Conservation (phyloP, 1,139 yeast species). For the Lodderomyces metapsilosis region DNA sequence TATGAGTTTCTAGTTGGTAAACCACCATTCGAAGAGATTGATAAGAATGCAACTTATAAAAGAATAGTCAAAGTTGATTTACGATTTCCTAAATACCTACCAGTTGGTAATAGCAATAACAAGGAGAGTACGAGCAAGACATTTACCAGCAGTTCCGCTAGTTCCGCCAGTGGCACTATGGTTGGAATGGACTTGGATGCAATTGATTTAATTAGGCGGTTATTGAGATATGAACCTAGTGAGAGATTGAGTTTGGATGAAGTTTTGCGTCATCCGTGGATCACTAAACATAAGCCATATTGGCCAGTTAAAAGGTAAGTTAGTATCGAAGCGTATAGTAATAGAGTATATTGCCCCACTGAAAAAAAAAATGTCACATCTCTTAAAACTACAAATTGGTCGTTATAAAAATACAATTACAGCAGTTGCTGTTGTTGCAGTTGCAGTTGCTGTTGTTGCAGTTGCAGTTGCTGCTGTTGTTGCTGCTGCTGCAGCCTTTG, state of each 20-base stretch:
- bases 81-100: conserved; percentile 56
- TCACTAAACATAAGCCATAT: conserved; percentile 54
- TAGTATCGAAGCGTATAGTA: not conserved
- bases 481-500: conserved; percentile 32
- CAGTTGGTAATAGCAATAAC: too few species aligned
- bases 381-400: not conserved
- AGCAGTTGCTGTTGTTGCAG: conserved; percentile 5
- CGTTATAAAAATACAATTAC: not conserved
- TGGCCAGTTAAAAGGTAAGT: conserved; percentile 27
- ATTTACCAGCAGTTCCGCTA: too few species aligned
- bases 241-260: conserved; percentile 60
- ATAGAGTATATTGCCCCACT: not conserved
- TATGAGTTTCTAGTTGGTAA: conserved; percentile 85
- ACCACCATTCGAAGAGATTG: conserved; percentile 89
- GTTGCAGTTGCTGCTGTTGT: conserved; percentile 32
- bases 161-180: too few species aligned
- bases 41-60: conserved; percentile 70
- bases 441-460: conserved; percentile 23
- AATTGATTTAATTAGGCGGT: conserved; percentile 60
- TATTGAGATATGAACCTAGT: conserved; percentile 67
- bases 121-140: too few species aligned
- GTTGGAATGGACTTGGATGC: conserved; percentile 63
- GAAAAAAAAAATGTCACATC: conserved; percentile 1
- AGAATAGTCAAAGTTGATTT: conserved; percentile 78
- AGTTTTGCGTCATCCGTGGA: conserved; percentile 82